phyloP scores from a whole-genome alignment of 306 rosid species.

The Quercus aquifolioides region DNA sequence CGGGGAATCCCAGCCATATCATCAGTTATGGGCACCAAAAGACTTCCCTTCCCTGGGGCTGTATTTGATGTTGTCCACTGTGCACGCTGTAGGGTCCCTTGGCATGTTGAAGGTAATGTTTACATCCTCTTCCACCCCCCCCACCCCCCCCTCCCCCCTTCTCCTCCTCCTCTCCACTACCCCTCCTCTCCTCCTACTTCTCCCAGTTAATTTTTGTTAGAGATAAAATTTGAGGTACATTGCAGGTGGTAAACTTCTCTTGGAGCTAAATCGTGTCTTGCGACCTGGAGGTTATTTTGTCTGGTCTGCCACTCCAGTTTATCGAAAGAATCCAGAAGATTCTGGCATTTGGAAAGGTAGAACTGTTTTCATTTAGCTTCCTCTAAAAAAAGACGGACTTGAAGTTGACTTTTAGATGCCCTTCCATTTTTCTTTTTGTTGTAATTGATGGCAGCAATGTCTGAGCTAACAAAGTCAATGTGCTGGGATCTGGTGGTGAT shows the following conservation, averaged over 20 bases:
- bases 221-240: slow-evolving; percentile 13
- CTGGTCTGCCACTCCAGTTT: slow-evolving; percentile 96
- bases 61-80: slow-evolving; percentile 87
- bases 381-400: slow-evolving; percentile 2
- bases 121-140: background rate
- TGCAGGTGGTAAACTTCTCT: slow-evolving; percentile 77
- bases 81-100: slow-evolving; percentile 96
- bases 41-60: slow-evolving; percentile 70
- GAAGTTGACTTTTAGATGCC: slow-evolving; percentile 2
- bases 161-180: no score
- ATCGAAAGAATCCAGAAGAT: slow-evolving; percentile 69
- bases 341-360: slow-evolving; percentile 79
- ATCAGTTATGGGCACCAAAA: slow-evolving; percentile 77
- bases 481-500: slow-evolving; percentile 77
- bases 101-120: slow-evolving; percentile 79
- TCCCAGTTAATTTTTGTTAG: background rate
- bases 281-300: slow-evolving; percentile 94
- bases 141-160: background rate
- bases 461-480: slow-evolving; percentile 63
- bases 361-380: slow-evolving; percentile 3
- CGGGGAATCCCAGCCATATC: slow-evolving; percentile 85
- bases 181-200: background rate
- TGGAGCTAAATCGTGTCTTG: slow-evolving; percentile 79
- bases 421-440: slow-evolving; percentile 1
- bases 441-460: slow-evolving; percentile 54